A percentile compares a stretch with the other conserved stretches of the same genome.
phyloP scores from a whole-genome alignment of 1,284 basidiomycete genomes.

The Cutaneotrichosporon sp. region DNA sequence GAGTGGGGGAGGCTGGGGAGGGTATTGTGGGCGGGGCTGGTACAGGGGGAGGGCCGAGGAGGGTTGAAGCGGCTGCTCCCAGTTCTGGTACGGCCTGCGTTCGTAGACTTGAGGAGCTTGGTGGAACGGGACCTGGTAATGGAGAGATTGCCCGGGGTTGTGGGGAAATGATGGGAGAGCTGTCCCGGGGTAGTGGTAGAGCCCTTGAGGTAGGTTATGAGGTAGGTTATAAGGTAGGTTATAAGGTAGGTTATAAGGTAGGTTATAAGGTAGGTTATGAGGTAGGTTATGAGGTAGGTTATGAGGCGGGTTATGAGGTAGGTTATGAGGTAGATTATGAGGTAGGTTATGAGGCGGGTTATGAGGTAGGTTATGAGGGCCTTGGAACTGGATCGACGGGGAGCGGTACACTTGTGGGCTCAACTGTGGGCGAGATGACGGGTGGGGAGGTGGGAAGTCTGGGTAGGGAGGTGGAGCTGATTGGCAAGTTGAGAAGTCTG shows the following conservation, averaged over 20 bases:
- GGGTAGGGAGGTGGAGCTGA: too few species aligned
- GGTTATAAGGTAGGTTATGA: too few species aligned
- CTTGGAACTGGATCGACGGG: neutral
- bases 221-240: too few species aligned
- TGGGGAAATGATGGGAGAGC: neutral
- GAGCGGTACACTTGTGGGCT: neutral
- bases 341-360: too few species aligned
- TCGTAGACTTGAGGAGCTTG: neutral
- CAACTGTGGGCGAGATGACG: neutral
- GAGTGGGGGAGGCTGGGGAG: neutral
- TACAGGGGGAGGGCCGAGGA: neutral
- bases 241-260: too few species aligned
- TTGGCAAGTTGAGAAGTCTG: neutral
- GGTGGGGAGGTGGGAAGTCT: neutral
- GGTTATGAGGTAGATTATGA: too few species aligned
- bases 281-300: neutral
- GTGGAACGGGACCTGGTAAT: neutral
- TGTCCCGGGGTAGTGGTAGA: neutral
- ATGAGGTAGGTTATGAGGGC: neutral
- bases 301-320: neutral
- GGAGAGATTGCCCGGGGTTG: neutral
- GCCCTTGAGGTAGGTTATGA: too few species aligned
- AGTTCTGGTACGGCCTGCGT: neutral
- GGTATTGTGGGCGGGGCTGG: neutral
- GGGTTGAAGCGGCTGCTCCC: neutral